Evolutionary conservation across 257 asterid species (phyloP), one percentile per base, ranked within the genome.

Genomic region (Primulina huaijiensis): DNA sequence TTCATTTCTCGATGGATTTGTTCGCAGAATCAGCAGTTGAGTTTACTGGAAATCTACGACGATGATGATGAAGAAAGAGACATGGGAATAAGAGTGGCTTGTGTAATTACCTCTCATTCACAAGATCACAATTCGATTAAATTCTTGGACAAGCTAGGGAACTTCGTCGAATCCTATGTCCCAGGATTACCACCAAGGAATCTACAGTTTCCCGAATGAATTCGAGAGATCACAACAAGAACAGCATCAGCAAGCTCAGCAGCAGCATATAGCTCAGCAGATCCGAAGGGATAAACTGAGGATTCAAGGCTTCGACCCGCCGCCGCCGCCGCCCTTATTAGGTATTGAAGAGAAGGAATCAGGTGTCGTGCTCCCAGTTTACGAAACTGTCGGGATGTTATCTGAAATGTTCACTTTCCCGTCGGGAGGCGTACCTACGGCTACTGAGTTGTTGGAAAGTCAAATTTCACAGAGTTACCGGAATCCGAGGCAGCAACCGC

Each of bases 371-470:
- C 83, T 88, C n/a, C 96, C 86, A 11, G 94, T 74, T 1, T 93
- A 93, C 74, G 96, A 90, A 74, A 74, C 88, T 1, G 85, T 89
- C 2, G 97, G 96, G 27, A 91, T 91, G 96, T 53, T 89, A 40
- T 89, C 98, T 0, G 99, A 91, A 69, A 94, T 94, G 99, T 94
- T 94, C 80, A 80, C 78, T 72, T 94, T 86, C 69, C 82, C 83
- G 19, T 34, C 92, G 2, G 90, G 82, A 34, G 85, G 79, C 21
- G 75, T 63, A 2, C 50, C 77, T 34, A 53, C 87, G 50, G 88
- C 86, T 0, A 80, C 87, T 1, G 97, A 84, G 56, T 62, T 88
- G 31, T 75, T 88, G 0, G 94, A 88, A 77, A 81, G 56, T 64
- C 95, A 87, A 76, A 72, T 85, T 46, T 65, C 84, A 0, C 87